Evolutionary conservation across 1,139 yeast genomes (phyloP).

Genomic region (Pichia sp.): DNA sequence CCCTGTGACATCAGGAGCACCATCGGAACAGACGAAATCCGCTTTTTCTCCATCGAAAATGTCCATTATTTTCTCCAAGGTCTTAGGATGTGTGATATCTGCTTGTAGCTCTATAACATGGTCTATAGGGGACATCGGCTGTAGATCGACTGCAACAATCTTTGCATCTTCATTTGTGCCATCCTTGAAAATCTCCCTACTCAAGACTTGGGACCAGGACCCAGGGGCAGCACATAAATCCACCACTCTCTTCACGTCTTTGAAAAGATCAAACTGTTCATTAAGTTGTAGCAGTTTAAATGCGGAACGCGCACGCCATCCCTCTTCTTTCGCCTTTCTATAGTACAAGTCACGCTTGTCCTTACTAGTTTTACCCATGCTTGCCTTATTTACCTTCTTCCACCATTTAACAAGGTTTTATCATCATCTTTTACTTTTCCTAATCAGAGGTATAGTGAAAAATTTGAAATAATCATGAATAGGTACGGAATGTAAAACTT

Average conservation of each 20-base stretch:
- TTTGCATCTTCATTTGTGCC: conserved; percentile 45
- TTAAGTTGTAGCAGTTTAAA: conserved; percentile 85
- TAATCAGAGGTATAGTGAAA: not conserved
- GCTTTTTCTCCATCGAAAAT: conserved; percentile 89
- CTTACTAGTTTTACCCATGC: conserved; percentile 92
- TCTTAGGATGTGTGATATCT: conserved; percentile 93
- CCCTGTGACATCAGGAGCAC: conserved; percentile 99
- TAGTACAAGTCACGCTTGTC: conserved; percentile 89
- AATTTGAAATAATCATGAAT: not conserved
- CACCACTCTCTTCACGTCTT: conserved; percentile 75
- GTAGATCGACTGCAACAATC: conserved; percentile 91
- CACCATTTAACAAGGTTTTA: not conserved
- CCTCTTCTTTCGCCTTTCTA: conserved; percentile 93
- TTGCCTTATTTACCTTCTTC: not conserved
- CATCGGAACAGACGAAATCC: conserved; percentile 93
- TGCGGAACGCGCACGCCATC: conserved; percentile 96
- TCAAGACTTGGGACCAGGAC: conserved; percentile 96
- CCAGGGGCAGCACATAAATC: conserved; percentile 99
- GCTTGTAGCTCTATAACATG: conserved; percentile 90
- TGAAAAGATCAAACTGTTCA: conserved; percentile 80
- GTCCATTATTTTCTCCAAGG: conserved; percentile 67
- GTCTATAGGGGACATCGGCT: conserved; percentile 93
- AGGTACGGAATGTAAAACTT: not conserved
- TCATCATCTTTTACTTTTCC: not conserved
- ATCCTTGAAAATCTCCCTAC: conserved; percentile 51